phyloP scores from a whole-genome alignment of 441 rosid species.

The Populus hybrid region DNA sequence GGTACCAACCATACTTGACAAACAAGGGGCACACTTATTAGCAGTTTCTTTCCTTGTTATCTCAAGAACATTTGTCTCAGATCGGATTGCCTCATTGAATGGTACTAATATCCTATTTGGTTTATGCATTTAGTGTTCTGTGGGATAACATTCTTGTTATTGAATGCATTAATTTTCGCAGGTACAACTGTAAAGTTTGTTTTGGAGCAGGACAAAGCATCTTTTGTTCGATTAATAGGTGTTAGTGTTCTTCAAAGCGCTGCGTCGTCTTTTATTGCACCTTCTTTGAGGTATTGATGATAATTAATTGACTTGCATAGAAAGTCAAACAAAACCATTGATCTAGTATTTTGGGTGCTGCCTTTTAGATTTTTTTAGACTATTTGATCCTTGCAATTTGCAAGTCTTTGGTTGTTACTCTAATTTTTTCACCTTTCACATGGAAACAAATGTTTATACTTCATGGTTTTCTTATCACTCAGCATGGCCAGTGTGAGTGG shows the following conservation, averaged over 20 bases:
- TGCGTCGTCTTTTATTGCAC: slow-evolving; percentile 91
- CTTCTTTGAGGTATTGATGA: slow-evolving; percentile 71
- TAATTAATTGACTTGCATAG: slow-evolving; percentile 3
- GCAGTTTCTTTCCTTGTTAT: slow-evolving; percentile 85
- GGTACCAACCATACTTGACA: slow-evolving; percentile 89
- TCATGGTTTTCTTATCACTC: too few species aligned
- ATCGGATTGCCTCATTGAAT: slow-evolving; percentile 94
- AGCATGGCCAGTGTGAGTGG: too few species aligned
- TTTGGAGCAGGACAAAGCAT: slow-evolving; percentile 89
- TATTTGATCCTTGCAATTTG: too few species aligned
- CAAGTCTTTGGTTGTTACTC: too few species aligned
- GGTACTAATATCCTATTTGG: slow-evolving; percentile 42
- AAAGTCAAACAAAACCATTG: too few species aligned
- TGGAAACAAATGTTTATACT: too few species aligned
- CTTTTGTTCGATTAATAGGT: slow-evolving; percentile 84
- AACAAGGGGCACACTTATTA: slow-evolving; percentile 91
- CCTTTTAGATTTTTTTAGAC: too few species aligned
- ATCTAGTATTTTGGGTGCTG: too few species aligned
- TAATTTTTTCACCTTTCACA: too few species aligned
- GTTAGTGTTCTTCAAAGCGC: slow-evolving; percentile 92
- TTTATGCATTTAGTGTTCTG: slow-evolving; percentile 13
- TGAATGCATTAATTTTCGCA: slow-evolving; percentile 29
- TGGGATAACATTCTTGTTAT: slow-evolving; percentile 17
- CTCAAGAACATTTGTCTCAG: slow-evolving; percentile 95
- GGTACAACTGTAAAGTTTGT: slow-evolving; percentile 98